Evolutionary conservation across 768 basidiomycete genomes (phyloP).

Genomic region (Harrya chromipes): DNA sequence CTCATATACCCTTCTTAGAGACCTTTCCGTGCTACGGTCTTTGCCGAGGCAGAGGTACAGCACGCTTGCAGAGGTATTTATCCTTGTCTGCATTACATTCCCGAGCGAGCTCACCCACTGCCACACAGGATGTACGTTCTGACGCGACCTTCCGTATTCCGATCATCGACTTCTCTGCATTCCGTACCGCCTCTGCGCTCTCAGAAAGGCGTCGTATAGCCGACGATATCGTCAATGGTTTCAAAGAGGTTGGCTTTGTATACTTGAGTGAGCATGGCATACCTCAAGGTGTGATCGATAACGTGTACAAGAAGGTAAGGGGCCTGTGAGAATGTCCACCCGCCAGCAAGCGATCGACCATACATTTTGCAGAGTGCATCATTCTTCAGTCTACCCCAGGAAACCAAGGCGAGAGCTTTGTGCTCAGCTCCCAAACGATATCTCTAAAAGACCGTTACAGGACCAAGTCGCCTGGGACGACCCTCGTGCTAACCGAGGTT

Average conservation of each 20-base stretch:
- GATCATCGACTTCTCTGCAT: constrained; percentile 74
- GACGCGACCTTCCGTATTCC: constrained; percentile 60
- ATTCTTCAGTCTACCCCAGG: constrained; percentile 66
- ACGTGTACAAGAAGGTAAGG: constrained; percentile 63
- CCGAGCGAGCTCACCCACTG: constrained; percentile 5
- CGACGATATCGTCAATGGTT: constrained; percentile 65
- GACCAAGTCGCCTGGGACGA: constrained; percentile 75
- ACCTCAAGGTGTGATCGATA: constrained; percentile 49
- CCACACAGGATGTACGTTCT: constrained; percentile 33
- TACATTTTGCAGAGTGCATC: constrained; percentile 55
- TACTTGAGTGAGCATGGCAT: constrained; percentile 78
- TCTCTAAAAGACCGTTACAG: constrained; percentile 31
- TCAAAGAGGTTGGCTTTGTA: constrained; percentile 78
- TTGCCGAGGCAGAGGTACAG: constrained; percentile 16
- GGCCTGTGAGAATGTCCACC: constrained; percentile 2
- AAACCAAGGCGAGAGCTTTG: constrained; percentile 48
- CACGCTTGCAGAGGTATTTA: constrained; percentile 24
- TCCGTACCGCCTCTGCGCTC: constrained; percentile 45
- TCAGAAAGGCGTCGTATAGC: constrained; percentile 63
- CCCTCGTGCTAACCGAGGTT: constrained; percentile 82
- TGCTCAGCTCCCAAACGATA: neutral
- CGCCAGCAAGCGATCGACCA: neutral
- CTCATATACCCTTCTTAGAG: constrained; percentile 10
- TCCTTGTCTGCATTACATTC: neutral
- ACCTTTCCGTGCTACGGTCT: neutral